Base-by-base conservation (phyloP, 2,329 filamentous ascomycete species). In the Pyrenochaeta sp. region DNA sequence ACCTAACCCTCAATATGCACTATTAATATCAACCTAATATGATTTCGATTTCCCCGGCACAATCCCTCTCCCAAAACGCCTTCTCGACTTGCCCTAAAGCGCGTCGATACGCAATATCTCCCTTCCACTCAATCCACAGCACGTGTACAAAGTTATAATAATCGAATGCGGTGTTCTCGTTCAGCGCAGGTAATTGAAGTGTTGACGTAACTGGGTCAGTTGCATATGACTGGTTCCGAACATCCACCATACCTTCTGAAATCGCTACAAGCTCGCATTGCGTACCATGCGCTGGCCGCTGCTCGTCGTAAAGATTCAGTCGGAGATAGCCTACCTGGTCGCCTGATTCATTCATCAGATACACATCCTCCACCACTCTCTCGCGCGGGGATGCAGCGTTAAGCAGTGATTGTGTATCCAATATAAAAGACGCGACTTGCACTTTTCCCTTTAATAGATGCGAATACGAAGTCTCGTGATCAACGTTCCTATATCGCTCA, bases 241-340 rank as follows among this genome's bases (percentile, higher is more conserved):
- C 27, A 14, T 49, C 21, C 14, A 33, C 46, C 14, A 49, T 36
- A 42, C 35, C 39, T 30, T 50, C 47, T 35, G 47, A 50, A 50
- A 50, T 50, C n/a, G 47, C 47, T 30, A 50, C 47, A 43, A 50
- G 27, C 47, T 50, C 47, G 47, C 47, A 50, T 18, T 44, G 20
- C 37, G 47, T 50, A 11, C 47, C 47, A 36, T 50, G 47, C 2
- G 47, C 47, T 35, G 47, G 47, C 29, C 47, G 30, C 47, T 29
- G 27, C 40, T 50, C 47, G 29, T 50, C 39, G 47, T 50, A 50
- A 33, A 50, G 47, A 43, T 50, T 50, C 15, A 50, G 30, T 23
- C 21, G 37, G 47, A 50, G 23, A 21, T 30, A 50, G 40, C 47
- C 47, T 36, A 50, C 47, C 27, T 14, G 39, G 17, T 50, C 47